Conservation (phyloP, 202 grass and related monocot genomes). For the Saccharum hybrid region DNA sequence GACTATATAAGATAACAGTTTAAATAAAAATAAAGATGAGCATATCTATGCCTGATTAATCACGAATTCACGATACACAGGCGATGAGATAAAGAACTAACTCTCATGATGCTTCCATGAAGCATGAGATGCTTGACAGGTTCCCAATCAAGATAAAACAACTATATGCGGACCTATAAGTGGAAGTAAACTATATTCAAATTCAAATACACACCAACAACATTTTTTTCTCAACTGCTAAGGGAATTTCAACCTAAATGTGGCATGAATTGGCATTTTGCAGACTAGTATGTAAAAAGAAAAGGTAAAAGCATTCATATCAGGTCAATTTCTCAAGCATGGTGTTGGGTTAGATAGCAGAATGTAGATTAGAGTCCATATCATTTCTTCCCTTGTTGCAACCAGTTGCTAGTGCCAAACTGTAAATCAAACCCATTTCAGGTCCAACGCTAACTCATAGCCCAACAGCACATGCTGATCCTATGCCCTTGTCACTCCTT, state of each 20-base stretch:
- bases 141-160: constrained; percentile 6
- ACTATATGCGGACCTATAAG: neutral
- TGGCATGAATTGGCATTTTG: neutral
- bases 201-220: constrained; percentile 9
- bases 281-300: neutral
- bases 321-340: constrained; percentile 12
- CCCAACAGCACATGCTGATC: neutral
- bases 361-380: neutral
- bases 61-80: neutral
- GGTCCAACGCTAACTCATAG: constrained; percentile 25
- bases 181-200: constrained; percentile 14
- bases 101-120: constrained; percentile 22
- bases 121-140: constrained; percentile 17
- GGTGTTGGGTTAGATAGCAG: neutral
- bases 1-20: neutral
- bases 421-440: constrained; percentile 29
- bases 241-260: constrained; percentile 5
- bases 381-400: neutral
- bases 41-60: constrained; percentile 8
- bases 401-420: neutral
- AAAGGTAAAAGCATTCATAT: neutral
- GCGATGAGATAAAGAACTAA: constrained; percentile 10
- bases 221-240: neutral
- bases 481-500: neutral
- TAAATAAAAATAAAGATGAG: neutral